Evolutionary conservation across 2,329 filamentous ascomycete genomes (phyloP).

Genomic region (Plenodomus lindquistii): DNA sequence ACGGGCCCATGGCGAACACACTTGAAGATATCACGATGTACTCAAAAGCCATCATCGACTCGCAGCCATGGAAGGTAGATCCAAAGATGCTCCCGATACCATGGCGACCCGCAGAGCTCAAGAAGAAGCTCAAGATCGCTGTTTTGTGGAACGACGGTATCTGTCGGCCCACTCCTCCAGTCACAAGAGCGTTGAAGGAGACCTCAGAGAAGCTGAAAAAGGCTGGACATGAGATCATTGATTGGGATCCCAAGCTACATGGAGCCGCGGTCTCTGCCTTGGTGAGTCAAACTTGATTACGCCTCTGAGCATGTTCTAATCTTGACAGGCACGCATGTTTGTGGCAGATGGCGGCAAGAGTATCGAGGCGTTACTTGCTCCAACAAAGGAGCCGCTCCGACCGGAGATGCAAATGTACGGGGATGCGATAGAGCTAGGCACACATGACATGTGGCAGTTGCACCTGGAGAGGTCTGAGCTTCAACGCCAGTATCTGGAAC

Average conservation of each 20-base stretch:
- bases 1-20: conserved; percentile 64
- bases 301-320: conserved; percentile 1
- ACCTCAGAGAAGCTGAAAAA: conserved; percentile 57
- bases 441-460: conserved; percentile 54
- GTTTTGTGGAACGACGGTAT: conserved; percentile 58
- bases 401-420: conserved; percentile 55
- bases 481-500: conserved; percentile 50
- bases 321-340: conserved; percentile 48
- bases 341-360: conserved; percentile 57
- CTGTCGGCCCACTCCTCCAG: conserved; percentile 56
- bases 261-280: conserved; percentile 51
- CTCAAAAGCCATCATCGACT: conserved; percentile 46
- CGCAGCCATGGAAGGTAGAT: conserved; percentile 58
- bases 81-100: conserved; percentile 58
- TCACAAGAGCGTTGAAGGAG: conserved; percentile 59
- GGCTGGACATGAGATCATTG: conserved; percentile 59
- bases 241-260: conserved; percentile 61
- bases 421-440: conserved; percentile 49
- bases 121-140: conserved; percentile 61
- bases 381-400: conserved; percentile 50
- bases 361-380: conserved; percentile 46
- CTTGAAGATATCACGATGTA: conserved; percentile 56
- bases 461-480: conserved; percentile 52
- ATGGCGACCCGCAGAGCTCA: conserved; percentile 52
- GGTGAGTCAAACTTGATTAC: conserved; percentile 28